Conservation (phyloP, 257 asterid species). For the Przewalskia tangutica region DNA sequence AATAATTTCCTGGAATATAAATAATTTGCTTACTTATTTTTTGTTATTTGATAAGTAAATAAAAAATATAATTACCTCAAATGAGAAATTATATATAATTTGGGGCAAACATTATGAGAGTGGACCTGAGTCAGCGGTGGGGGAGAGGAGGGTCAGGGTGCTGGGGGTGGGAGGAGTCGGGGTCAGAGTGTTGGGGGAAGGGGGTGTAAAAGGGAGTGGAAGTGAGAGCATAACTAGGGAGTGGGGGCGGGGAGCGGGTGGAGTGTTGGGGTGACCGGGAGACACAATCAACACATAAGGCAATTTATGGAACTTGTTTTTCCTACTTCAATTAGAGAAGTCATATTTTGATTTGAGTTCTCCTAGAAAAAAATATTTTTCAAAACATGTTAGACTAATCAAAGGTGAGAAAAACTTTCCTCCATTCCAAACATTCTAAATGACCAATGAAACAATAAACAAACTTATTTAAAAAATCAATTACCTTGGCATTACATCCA, state of each 20-base stretch:
- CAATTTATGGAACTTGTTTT: too few species aligned
- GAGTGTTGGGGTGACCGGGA: too few species aligned
- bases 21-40: neutral
- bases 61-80: neutral
- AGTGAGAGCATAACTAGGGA: too few species aligned
- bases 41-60: neutral
- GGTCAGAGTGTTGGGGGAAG: neutral
- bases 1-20: neutral
- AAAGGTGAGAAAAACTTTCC: neutral
- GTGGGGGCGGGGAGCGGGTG: too few species aligned
- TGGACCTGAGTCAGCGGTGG: neutral
- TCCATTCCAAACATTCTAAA: neutral
- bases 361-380: neutral
- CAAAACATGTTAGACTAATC: neutral
- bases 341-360: too few species aligned
- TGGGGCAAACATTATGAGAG: neutral
- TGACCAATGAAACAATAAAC: neutral
- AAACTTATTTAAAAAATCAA: neutral
- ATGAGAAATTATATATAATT: neutral
- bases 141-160: neutral
- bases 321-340: too few species aligned
- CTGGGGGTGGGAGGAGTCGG: neutral
- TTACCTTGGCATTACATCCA: constrained; percentile 29
- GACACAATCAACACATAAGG: too few species aligned
- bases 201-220: too few species aligned